Evolutionary conservation across 2,329 filamentous ascomycete genomes (phyloP).

Genomic region (Ramichloridium luteum): DNA sequence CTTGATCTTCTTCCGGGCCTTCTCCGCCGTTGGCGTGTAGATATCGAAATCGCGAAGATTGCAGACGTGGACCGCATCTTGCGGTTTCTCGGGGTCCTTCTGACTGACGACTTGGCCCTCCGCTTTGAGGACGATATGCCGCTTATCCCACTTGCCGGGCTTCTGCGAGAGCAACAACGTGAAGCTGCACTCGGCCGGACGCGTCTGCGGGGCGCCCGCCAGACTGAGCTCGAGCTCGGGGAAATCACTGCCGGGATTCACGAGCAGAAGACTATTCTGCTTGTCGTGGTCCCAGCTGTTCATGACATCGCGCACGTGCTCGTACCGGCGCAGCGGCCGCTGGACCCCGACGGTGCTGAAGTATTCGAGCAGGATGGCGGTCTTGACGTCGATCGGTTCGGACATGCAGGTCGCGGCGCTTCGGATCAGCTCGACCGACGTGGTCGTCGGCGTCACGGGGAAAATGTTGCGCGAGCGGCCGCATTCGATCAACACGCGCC

Average conservation of each 20-base stretch:
- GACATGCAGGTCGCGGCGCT: conserved; percentile 52
- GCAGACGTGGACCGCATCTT: conserved; percentile 60
- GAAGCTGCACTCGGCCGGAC: conserved; percentile 55
- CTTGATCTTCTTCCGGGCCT: conserved; percentile 58
- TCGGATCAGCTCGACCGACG: conserved; percentile 57
- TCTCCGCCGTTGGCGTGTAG: conserved; percentile 60
- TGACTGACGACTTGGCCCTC: conserved; percentile 61
- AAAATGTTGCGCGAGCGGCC: conserved; percentile 56
- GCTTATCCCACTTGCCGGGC: conserved; percentile 79
- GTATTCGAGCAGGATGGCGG: conserved; percentile 63
- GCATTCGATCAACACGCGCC: conserved; percentile 64
- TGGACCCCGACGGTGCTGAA: conserved; percentile 68
- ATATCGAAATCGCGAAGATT: conserved; percentile 89
- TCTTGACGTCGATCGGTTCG: conserved; percentile 50
- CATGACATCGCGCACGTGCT: conserved; percentile 74
- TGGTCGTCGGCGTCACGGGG: conserved; percentile 64
- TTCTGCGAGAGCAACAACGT: conserved; percentile 70
- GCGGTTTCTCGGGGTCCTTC: conserved; percentile 56
- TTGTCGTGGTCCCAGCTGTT: conserved; percentile 83
- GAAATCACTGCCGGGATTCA: conserved; percentile 40
- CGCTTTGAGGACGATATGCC: conserved; percentile 58
- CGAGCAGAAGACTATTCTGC: conserved; percentile 61
- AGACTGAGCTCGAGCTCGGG: conserved; percentile 53
- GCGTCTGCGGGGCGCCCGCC: conserved; percentile 48
- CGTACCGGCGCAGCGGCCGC: conserved; percentile 71